phyloP scores from a whole-genome alignment of 2,329 filamentous ascomycete species.

The Cordyceps tenuipes region DNA sequence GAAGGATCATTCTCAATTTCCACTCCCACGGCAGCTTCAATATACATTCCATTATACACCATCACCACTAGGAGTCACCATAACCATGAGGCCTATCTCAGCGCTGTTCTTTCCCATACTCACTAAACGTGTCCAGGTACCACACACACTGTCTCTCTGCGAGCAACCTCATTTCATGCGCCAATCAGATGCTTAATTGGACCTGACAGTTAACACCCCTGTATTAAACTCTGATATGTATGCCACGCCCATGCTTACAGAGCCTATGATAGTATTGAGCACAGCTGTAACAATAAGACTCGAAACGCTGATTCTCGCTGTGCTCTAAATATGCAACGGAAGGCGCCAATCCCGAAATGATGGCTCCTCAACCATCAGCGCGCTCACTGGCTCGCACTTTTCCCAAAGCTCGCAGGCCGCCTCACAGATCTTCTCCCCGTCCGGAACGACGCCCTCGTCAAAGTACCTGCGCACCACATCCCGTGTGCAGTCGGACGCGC shows the following conservation, averaged over 20 bases:
- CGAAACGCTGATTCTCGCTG: no score
- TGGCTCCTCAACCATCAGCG: neutral
- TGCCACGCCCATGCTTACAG: no score
- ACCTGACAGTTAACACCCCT: no score
- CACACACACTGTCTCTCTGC: conserved; percentile 13
- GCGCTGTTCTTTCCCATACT: conserved; percentile 3
- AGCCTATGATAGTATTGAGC: no score
- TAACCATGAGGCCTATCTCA: conserved; percentile 14
- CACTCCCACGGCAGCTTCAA: neutral
- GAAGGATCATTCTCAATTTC: neutral
- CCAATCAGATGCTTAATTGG: neutral
- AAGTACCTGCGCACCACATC: conserved; percentile 20
- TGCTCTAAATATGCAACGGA: conserved; percentile 2
- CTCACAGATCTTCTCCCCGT: conserved; percentile 17
- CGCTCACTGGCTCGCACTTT: neutral
- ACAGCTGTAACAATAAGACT: no score
- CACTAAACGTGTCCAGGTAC: conserved; percentile 14
- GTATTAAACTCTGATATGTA: no score
- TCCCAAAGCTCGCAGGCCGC: conserved; percentile 17
- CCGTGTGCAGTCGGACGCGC: conserved; percentile 17
- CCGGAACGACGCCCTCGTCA: conserved; percentile 22
- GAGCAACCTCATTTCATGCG: conserved; percentile 12
- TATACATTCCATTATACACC: no score
- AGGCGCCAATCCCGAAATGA: neutral
- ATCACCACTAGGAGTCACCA: neutral